Percentiles rank a stretch among this genome's conserved stretches.
These are phyloP conservation scores for Fusarium sp. DNA, from an alignment of 2,329 filamentous ascomycete species.

Conservation along the genomic window DNA sequence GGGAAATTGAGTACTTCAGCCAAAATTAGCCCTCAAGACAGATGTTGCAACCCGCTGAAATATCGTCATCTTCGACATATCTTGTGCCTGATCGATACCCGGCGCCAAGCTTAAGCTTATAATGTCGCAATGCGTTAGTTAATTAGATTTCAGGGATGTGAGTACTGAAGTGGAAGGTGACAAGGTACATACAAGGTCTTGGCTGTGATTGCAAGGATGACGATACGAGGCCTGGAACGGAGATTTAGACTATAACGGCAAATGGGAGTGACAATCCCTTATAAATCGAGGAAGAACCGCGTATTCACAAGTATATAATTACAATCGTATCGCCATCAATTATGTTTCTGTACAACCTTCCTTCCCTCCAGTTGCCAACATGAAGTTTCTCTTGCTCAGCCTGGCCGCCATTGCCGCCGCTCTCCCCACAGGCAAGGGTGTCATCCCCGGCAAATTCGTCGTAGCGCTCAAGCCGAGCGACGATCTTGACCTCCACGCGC, in stretches of 20 bases:
- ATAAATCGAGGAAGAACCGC: too few species aligned
- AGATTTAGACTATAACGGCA: background rate
- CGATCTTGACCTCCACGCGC: background rate
- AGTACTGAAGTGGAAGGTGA: background rate
- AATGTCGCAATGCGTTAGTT: background rate
- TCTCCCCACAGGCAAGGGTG: background rate
- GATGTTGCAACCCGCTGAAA: too few species aligned
- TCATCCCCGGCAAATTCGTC: background rate
- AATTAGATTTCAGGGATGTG: fast-evolving
- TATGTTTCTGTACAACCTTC: too few species aligned
- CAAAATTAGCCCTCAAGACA: too few species aligned
- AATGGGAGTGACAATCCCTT: background rate
- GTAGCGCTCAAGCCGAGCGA: background rate
- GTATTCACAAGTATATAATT: background rate
- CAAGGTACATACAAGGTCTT: background rate
- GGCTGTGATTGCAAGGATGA: background rate
- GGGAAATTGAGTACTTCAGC: too few species aligned
- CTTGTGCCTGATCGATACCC: too few species aligned
- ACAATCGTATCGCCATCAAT: background rate
- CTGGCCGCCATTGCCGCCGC: background rate
- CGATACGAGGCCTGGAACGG: background rate
- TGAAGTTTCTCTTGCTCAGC: background rate
- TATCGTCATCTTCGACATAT: too few species aligned
- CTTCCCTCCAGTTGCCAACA: background rate
- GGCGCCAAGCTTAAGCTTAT: too few species aligned